Percentiles rank a stretch among this genome's conserved stretches.
Conservation (phyloP, 2,329 filamentous ascomycete genomes). For the Stachybotrys chlorohalonatus region DNA sequence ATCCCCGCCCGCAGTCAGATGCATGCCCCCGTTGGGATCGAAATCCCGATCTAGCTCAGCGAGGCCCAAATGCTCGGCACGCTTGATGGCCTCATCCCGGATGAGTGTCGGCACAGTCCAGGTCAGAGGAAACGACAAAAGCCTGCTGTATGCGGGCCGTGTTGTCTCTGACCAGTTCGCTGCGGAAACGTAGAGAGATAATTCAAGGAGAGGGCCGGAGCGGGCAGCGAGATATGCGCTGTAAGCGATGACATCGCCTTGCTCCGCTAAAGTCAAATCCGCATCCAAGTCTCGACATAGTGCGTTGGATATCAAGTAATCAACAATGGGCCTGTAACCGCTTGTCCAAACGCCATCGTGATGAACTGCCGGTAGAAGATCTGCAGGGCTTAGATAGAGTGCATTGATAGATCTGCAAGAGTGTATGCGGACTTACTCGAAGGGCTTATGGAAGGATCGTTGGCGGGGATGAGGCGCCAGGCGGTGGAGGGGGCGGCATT, state of each 20-base stretch:
- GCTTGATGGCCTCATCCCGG: constrained; percentile 58
- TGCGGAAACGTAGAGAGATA: constrained; percentile 83
- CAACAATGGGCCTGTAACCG: constrained; percentile 53
- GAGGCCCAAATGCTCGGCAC: constrained; percentile 62
- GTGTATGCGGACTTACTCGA: constrained; percentile 29
- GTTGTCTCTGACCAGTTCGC: constrained; percentile 76
- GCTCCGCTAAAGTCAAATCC: constrained; percentile 26
- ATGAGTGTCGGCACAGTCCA: constrained; percentile 74
- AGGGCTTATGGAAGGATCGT: constrained; percentile 62
- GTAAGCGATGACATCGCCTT: constrained; percentile 42
- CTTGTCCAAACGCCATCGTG: constrained; percentile 44
- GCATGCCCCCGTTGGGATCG: constrained; percentile 25
- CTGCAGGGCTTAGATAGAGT: constrained; percentile 27
- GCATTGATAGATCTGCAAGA: constrained; percentile 46
- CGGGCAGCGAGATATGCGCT: constrained; percentile 64
- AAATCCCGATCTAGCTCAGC: constrained; percentile 57
- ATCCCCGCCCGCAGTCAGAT: constrained; percentile 25
- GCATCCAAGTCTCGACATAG: constrained; percentile 28
- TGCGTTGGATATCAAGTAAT: constrained; percentile 38
- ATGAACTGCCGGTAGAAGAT: constrained; percentile 45
- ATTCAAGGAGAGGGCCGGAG: constrained; percentile 70
- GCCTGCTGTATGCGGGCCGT: constrained; percentile 67
- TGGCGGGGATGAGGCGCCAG: constrained; percentile 66
- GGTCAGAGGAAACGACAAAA: constrained; percentile 79
- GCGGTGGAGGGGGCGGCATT: constrained; percentile 46